Conservation (phyloP, 345 rosid species). For the Conringia planisiliqua region DNA sequence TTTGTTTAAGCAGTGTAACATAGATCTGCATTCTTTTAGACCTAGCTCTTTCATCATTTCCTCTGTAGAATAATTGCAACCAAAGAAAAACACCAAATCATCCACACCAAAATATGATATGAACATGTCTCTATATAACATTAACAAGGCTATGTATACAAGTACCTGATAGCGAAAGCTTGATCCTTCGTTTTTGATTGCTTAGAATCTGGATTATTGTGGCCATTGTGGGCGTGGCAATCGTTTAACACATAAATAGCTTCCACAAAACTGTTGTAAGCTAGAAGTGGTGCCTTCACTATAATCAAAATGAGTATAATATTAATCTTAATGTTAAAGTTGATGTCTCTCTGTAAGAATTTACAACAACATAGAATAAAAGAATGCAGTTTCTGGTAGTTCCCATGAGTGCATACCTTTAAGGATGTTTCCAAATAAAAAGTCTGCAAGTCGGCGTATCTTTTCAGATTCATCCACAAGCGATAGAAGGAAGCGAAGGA, state of each 20-base stretch:
- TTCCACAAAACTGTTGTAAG: constrained; percentile 96
- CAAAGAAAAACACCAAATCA: constrained; percentile 12
- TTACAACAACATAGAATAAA: neutral
- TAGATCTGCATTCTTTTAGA: constrained; percentile 88
- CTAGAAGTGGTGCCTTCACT: constrained; percentile 94
- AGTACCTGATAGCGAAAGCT: constrained; percentile 68
- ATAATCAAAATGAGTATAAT: constrained; percentile 19
- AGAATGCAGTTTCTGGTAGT: neutral
- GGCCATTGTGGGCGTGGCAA: constrained; percentile 61
- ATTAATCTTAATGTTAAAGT: constrained; percentile 17
- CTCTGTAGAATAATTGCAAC: constrained; percentile 47
- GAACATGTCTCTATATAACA: neutral
- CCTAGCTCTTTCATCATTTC: constrained; percentile 65
- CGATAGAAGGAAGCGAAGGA: constrained; percentile 77
- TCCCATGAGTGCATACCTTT: constrained; percentile 53
- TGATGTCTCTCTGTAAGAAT: neutral
- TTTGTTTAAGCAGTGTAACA: constrained; percentile 76
- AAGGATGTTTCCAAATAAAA: constrained; percentile 79
- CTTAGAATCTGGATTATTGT: constrained; percentile 42
- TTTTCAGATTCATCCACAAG: constrained; percentile 94
- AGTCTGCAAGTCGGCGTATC: constrained; percentile 85
- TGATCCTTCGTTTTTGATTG: constrained; percentile 49
- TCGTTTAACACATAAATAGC: constrained; percentile 86
- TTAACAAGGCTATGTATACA: constrained; percentile 4
- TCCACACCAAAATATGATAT: constrained; percentile 11